Conservation (phyloP, 257 asterid genomes). For the Eustoma russellianum region DNA sequence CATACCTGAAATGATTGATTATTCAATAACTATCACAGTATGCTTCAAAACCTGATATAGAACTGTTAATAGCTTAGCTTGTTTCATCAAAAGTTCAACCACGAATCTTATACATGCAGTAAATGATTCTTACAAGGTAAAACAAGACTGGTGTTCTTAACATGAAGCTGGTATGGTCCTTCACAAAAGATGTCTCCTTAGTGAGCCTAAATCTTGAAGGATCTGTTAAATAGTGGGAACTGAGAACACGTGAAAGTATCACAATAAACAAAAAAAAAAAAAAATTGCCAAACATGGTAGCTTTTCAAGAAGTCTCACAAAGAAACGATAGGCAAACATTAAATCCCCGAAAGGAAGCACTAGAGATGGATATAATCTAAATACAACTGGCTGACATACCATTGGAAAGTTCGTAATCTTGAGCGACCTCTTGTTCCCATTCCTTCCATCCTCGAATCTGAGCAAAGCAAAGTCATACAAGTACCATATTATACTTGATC, state of each 20-base stretch:
- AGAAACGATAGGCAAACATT: no score
- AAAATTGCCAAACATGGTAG: no score
- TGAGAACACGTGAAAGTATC: not conserved
- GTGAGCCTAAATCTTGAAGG: slow-evolving; percentile 83
- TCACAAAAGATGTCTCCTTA: slow-evolving; percentile 87
- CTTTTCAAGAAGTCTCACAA: no score
- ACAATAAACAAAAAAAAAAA: no score
- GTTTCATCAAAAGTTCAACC: not conserved
- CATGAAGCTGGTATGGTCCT: slow-evolving; percentile 58
- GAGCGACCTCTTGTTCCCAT: slow-evolving; percentile 53
- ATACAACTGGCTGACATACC: slow-evolving; percentile 24
- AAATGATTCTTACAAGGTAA: slow-evolving; percentile 68
- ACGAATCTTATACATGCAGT: no score
- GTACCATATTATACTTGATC: no score
- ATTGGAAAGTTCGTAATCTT: slow-evolving; percentile 29
- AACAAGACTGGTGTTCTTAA: slow-evolving; percentile 57
- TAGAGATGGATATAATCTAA: not conserved
- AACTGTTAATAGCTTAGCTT: no score
- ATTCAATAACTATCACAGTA: not conserved
- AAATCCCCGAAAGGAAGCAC: no score
- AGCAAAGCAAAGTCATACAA: slow-evolving; percentile 4
- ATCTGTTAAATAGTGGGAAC: slow-evolving; percentile 28
- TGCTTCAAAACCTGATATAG: no score
- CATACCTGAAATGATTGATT: slow-evolving; percentile 46
- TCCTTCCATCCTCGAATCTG: slow-evolving; percentile 94